Base-by-base conservation (phyloP, 129 eudicot genomes). In the Flaveria brownii region DNA sequence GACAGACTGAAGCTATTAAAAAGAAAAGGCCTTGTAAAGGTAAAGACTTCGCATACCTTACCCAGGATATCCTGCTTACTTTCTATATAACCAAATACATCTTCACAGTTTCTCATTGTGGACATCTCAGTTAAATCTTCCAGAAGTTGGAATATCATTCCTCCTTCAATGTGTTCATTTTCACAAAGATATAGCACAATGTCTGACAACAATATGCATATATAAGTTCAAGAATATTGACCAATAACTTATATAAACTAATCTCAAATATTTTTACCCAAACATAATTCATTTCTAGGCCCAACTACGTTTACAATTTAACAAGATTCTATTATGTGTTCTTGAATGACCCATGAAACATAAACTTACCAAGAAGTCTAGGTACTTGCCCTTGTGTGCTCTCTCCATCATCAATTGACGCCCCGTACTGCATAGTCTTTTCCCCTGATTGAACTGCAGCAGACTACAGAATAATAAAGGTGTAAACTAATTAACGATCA, bases 91-190 rank as follows among this genome's bases (percentile, higher is more conserved):
- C 96, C 97, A 70, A 93, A 93, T 45, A 93, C 84, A 78, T 93
- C 98, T 83, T 93, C 83, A 79, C 98, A 90, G 56, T 93, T 91
- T 83, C 86, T 90, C 98, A 93, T 93, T 47, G 98, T 93, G 36
- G 98, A 93, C 98, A 93, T 93, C 84, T 93, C 98, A 23, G 98
- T 88, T 82, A 93, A 84, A 86, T 93, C 98, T 84, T 93, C 98
- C 79, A 93, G 77, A 75, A 93, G 93, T 86, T 90, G 97, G 78
- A 93, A 93, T 72, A 93, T 93, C 97, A 91, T 93, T 28, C 98
- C 98, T 45, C 92, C 98, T 85, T 93, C 98, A 71, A 93, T 73
- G 74, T 93, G 98, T 67, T 93, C 98, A 78, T 91, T 93, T 82
- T 93, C 98, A 81, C 98, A 93, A 45, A 93, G 97, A 85, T 93